Conservation (phyloP, 345 rosid species). For the Jatropha curcas region DNA sequence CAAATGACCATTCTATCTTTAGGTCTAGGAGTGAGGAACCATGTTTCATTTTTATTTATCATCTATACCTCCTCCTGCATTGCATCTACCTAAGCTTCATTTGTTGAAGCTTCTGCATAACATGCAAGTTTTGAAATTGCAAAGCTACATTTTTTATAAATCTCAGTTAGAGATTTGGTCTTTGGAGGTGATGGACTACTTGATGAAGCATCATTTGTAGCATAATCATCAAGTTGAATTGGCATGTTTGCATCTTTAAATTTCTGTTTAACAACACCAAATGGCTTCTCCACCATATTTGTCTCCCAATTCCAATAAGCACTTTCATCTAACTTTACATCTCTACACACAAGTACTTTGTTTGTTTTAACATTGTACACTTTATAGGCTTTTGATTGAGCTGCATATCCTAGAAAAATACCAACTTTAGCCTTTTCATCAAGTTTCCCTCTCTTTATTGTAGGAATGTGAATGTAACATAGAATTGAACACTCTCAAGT, state of each 20-base stretch:
- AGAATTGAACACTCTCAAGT: slow-evolving; percentile 5
- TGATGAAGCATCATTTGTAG: too few relatives aligned
- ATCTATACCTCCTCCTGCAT: too few relatives aligned
- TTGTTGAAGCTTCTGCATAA: neutral
- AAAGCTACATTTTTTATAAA: neutral
- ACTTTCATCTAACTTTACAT: slow-evolving; percentile 5
- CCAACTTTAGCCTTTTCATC: neutral
- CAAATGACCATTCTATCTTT: too few relatives aligned
- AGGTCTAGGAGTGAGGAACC: neutral
- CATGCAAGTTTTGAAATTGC: neutral
- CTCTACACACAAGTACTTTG: neutral
- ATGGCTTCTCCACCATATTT: too few relatives aligned
- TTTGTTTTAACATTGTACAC: neutral
- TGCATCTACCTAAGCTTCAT: neutral
- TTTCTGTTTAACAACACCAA: too few relatives aligned
- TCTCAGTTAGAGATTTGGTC: neutral
- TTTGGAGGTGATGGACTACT: too few relatives aligned
- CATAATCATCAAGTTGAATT: too few relatives aligned
- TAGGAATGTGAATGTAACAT: neutral
- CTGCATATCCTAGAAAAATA: neutral
- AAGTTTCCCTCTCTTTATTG: neutral
- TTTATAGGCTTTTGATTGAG: neutral
- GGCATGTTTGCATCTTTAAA: too few relatives aligned
- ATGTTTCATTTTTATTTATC: too few relatives aligned
- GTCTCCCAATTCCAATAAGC: neutral